These are phyloP conservation scores for Trifolium subterraneum DNA, from an alignment of 306 rosid species.

Conservation along the genomic window DNA sequence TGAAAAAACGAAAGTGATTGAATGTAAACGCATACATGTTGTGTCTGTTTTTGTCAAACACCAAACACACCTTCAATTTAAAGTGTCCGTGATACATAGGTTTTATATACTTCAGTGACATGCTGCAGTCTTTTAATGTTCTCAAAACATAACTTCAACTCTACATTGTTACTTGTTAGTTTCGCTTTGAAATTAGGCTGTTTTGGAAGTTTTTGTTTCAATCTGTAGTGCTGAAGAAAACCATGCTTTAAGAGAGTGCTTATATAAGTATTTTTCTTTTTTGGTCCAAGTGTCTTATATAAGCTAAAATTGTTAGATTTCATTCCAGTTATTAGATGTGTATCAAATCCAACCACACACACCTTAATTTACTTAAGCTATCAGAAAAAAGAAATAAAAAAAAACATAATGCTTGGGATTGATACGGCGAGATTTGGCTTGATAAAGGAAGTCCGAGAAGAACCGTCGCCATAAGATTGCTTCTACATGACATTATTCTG, in stretches of 20 bases:
- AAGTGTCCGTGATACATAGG: background rate
- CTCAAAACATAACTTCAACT: background rate
- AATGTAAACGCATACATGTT: background rate
- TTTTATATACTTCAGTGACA: background rate
- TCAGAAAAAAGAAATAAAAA: background rate
- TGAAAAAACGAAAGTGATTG: background rate
- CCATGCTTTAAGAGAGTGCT: background rate
- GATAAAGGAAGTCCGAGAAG: background rate
- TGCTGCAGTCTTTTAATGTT: background rate
- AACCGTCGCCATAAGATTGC: background rate
- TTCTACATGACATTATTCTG: conserved; percentile 3
- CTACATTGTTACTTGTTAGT: background rate
- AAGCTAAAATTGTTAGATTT: background rate
- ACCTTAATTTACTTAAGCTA: background rate
- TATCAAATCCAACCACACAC: background rate
- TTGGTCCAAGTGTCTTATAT: background rate
- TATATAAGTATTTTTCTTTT: background rate
- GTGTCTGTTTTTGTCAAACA: background rate
- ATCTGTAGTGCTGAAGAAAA: background rate
- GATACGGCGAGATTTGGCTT: conserved; percentile 1
- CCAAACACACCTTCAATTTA: background rate
- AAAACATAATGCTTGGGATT: background rate
- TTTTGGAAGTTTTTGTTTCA: background rate
- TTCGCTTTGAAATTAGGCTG: background rate
- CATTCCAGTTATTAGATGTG: background rate